Evolutionary conservation across 768 basidiomycete species (phyloP).

Genomic region (Chalciporus sphaerocephalus): DNA sequence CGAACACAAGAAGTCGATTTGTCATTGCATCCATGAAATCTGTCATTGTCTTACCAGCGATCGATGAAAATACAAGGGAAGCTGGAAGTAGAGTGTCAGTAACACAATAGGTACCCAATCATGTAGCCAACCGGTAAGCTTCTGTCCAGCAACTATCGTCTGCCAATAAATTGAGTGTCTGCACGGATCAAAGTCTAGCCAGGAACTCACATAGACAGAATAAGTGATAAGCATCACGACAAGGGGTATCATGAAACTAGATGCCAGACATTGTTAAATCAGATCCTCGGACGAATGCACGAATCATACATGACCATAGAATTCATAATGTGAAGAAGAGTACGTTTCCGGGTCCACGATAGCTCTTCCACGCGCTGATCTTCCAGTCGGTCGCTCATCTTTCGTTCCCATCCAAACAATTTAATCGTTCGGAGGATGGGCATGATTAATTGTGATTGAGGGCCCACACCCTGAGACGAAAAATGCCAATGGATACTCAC

Average conservation of each 20-base stretch:
- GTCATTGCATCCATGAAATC: background rate
- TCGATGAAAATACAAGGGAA: slow-evolving; percentile 10
- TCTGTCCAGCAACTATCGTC: no score
- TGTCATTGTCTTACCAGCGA: slow-evolving; percentile 1
- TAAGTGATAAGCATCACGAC: slow-evolving; percentile 63
- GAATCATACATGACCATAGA: slow-evolving; percentile 3
- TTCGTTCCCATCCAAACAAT: slow-evolving; percentile 63
- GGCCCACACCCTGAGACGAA: background rate
- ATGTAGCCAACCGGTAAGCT: no score
- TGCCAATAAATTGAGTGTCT: background rate
- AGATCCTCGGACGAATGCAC: slow-evolving; percentile 3
- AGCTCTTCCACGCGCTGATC: slow-evolving; percentile 61
- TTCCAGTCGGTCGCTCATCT: slow-evolving; percentile 48
- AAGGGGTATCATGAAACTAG: slow-evolving; percentile 56
- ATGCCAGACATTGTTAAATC: background rate
- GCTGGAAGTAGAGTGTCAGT: background rate
- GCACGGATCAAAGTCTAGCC: background rate
- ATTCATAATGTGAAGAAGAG: slow-evolving; percentile 47
- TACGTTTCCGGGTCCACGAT: slow-evolving; percentile 45
- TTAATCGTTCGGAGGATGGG: slow-evolving; percentile 65
- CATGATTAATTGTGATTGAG: slow-evolving; percentile 35
- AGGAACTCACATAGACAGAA: slow-evolving; percentile 47
- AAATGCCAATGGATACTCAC: slow-evolving; percentile 31
- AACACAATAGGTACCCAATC: background rate
- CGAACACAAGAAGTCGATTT: slow-evolving; percentile 1